Base-by-base conservation (phyloP, 192 early-diverging fungal species). In the Linnemannia schmuckeri region DNA sequence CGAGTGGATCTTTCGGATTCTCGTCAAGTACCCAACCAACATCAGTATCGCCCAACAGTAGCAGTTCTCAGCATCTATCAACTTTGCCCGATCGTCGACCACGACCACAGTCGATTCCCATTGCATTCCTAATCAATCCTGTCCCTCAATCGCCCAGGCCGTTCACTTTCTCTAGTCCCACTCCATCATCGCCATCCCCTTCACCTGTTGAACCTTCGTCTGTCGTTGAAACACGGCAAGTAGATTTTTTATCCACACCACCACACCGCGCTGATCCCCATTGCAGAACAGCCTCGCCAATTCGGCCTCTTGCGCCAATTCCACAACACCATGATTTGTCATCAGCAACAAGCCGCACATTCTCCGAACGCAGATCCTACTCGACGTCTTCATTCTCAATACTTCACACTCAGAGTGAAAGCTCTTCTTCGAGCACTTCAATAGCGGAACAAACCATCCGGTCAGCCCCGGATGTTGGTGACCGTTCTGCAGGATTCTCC, bases 81-180 rank as follows among this genome's bases (percentile, higher is more conserved):
- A 66, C 10, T 13, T 55, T 18, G 40, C 61, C 20, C 40, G 35
- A 77, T 70, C 77, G 20, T 17, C 77, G 6, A 35, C 74, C 22
- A 33, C 47, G 68, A 46, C 35, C 66, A 4, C 82, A 47, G 6
- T 70, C 76, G 10, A 84, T 84, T 47, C 77, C 82, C 17, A 74
- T 84, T 27, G 75, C 76, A 0, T 84, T 79, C 27, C 63, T 84
- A 20, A 68, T 84, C 1, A 78, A 84, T 44, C 52, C 82, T 12
- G 33, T 38, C 33, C 72, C 82, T 24, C 40, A 83, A 20, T 83
- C 82, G 30, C 76, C 82, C 13, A 18, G 37, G n/a, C 73, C 72
- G 7, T 81, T 81, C 42, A 24, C 15, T 6, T 69, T 52, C 61
- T 38, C 40, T 4, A 66, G 61, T 30, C 61, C 61, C 13, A 30